Evolutionary conservation across 2,329 filamentous ascomycete genomes (phyloP), one percentile per base, ranked within the genome.

Genomic region (Aspergillus sp.): DNA sequence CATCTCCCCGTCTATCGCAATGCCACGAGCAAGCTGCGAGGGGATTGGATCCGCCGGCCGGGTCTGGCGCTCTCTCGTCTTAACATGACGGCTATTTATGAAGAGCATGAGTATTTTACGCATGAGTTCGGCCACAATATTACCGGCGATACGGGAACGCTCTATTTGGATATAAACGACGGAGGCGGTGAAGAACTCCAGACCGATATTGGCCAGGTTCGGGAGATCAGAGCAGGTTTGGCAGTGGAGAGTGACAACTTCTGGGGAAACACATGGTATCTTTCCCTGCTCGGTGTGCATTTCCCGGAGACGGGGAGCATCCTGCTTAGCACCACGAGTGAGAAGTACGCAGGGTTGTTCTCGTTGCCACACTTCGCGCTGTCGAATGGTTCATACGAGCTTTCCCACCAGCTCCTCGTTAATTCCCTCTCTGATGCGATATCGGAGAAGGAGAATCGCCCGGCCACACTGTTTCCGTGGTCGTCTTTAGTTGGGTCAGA

Each of bases 281-380:
- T 93, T 62, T 71, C 75, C 32, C 63, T 94, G 30, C 80, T 86
- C 58, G 91, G 91, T 3, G 72, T 93, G 3, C 89, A 96, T 63
- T 93, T 86, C 69, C 78, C 82, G 24, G 71, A 74, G n/a, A 75
- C 82, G 41, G 91, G 91, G 2, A 74, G 78, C 10, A 75, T 91
- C 30, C 65, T 96, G 22, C 65, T 96, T 53, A 84, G 82, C 2
- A 95, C 89, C 1, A 89, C 86, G 29, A 95, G 86, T 57, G 83
- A 94, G 52, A 95, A 93, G 64, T 91, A 91, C 51, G 77, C 81
- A n/a, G 88, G 91, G 26, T 80, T 96, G 35, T 93, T 93, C 55
- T 82, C 80, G 2, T 65, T 96, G 29, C 88, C 91, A 15, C 86
- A 96, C 57, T 71, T 98, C 32, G 69, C 82, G 1, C 72, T 84